Conservation (phyloP, 495 filamentous ascomycete genomes). For the Xylona heveae region DNA sequence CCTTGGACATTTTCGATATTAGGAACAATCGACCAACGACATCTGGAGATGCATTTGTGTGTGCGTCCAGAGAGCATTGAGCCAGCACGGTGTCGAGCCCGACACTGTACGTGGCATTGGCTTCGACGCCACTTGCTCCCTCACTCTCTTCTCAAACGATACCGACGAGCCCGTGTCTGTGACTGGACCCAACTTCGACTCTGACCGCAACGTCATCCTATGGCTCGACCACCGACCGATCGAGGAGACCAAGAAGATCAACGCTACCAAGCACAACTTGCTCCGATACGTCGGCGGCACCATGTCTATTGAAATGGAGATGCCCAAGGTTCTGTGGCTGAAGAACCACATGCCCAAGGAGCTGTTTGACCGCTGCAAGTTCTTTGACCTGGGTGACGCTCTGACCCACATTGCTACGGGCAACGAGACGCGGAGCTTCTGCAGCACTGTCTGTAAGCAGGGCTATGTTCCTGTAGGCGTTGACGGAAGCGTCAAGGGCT, state of each 20-base stretch:
- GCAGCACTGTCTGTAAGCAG: slow-evolving; percentile 88
- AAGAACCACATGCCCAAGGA: slow-evolving; percentile 92
- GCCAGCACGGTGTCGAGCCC: slow-evolving; percentile 55
- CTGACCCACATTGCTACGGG: slow-evolving; percentile 92
- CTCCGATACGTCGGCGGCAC: slow-evolving; percentile 86
- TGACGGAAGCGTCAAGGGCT: slow-evolving; percentile 92
- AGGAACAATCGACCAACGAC: slow-evolving; percentile 96
- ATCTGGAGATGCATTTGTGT: slow-evolving; percentile 84
- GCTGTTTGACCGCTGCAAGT: slow-evolving; percentile 78
- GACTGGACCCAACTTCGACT: slow-evolving; percentile 65
- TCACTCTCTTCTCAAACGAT: slow-evolving; percentile 71
- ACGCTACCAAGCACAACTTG: slow-evolving; percentile 78
- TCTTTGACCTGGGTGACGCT: slow-evolving; percentile 87
- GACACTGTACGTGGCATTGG: slow-evolving; percentile 64
- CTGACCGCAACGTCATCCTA: slow-evolving; percentile 74
- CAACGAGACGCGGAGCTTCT: slow-evolving; percentile 76
- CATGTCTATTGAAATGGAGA: slow-evolving; percentile 99
- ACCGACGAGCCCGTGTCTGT: slow-evolving; percentile 80
- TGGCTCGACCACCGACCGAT: slow-evolving; percentile 88
- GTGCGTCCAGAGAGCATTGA: slow-evolving; percentile 57
- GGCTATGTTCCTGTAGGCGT: slow-evolving; percentile 88
- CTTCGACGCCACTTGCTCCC: slow-evolving; percentile 93
- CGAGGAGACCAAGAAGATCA: slow-evolving; percentile 76
- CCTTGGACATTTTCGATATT: slow-evolving; percentile 7
- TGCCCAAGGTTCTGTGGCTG: slow-evolving; percentile 91